These are phyloP conservation scores for Tolypocladium album DNA, from an alignment of 2,329 filamentous ascomycete genomes.

Conservation along the genomic window DNA sequence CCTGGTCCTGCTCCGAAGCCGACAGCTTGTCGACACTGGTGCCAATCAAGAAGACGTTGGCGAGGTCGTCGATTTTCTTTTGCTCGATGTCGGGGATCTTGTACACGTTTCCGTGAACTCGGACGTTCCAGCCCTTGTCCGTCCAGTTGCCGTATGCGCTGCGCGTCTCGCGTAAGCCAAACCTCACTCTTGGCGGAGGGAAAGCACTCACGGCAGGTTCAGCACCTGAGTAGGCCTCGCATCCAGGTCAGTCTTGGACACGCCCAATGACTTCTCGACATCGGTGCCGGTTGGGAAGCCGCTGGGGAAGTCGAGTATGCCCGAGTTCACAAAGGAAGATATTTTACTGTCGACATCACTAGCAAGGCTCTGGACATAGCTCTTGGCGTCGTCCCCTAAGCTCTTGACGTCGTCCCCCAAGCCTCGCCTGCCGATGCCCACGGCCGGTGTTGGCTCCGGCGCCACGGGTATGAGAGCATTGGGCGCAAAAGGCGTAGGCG, in stretches of 20 bases:
- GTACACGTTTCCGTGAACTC: conserved; percentile 73
- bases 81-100: conserved; percentile 61
- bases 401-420: conserved; percentile 31
- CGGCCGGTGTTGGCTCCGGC: conserved; percentile 13
- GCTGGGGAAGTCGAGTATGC: conserved; percentile 58
- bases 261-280: conserved; percentile 50
- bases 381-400: conserved; percentile 26
- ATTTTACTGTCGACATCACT: conserved; percentile 41
- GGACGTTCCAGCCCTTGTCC: conserved; percentile 62
- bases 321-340: conserved; percentile 50
- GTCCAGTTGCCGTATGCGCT: conserved; percentile 70
- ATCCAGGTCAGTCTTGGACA: conserved; percentile 45
- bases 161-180: neutral
- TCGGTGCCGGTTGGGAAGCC: conserved; percentile 50
- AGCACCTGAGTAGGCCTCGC: conserved; percentile 59
- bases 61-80: conserved; percentile 54
- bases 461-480: conserved; percentile 6
- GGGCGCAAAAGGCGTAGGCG: neutral
- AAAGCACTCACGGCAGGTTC: conserved; percentile 46
- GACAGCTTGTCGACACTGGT: conserved; percentile 50
- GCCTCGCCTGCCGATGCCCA: conserved; percentile 17
- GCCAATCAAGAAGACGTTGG: conserved; percentile 60
- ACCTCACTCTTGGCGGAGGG: neutral
- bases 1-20: conserved; percentile 49
- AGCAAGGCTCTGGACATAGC: conserved; percentile 39